Base-by-base conservation (phyloP, 805 yeast species). In the Zygotorulaspora florentina region DNA sequence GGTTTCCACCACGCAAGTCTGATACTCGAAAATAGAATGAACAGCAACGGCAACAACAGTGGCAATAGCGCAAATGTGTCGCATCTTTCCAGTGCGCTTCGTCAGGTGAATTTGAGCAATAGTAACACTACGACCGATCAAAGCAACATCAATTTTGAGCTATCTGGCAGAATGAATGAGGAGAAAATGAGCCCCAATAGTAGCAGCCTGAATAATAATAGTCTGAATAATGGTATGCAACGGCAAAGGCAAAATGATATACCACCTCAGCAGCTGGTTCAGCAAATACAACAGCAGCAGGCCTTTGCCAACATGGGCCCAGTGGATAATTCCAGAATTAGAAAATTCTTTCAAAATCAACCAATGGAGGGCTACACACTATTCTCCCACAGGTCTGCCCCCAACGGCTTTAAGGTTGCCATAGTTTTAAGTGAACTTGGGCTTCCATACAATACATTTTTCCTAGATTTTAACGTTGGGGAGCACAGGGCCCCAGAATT, bases 371-470 rank as follows among this genome's bases (percentile, higher is more conserved):
- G 97, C 1, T 87, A 78, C 65, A 87, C 96, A 1, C 72, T 90
- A 39, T 88, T 79, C 53, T 86, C 78, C 58, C 95, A 67, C 80
- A 83, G 95, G 55, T 83, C 91, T 3, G 96, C 96, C 1, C 97
- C 97, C 23, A 90, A 90, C 66, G 97, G 97, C 1, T 90, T 87
- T 74, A 91, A 93, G 67, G 96, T 91, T 12, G 96, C 97, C 23
- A 88, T 90, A 37, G 83, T 88, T 26, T 71, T 93, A 48, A 79
- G 88, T 47, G 98, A 91, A 66, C 76, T 91, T 55, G 85, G 85
- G 46, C 76, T 84, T 59, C 79, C 78, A 28, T 91, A 85, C 69
- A 80, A 81, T 55, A 88, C 96, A 2, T 80, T 89, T 45, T 84
- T 87, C 56, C 71, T 90, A 45, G 96, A 90, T 68, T 88, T 90